phyloP scores from a whole-genome alignment of 805 yeast genomes.

The Metschnikowia santaceciliae region DNA sequence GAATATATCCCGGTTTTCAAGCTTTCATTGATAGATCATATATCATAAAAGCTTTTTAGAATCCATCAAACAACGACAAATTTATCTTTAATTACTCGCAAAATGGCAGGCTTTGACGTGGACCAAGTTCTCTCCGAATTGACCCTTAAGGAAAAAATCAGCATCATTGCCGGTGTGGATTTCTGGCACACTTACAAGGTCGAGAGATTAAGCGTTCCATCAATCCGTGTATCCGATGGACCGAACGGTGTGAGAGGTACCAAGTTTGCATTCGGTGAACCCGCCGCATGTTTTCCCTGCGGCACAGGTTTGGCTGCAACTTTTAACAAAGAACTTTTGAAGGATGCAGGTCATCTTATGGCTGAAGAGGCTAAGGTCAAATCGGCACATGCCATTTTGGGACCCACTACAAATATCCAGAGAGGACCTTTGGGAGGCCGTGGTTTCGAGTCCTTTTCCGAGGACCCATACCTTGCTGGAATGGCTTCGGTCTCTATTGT shows the following conservation, averaged over 20 bases:
- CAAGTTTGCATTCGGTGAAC: slow-evolving; percentile 24
- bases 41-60: not conserved
- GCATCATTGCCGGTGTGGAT: slow-evolving; percentile 41
- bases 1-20: not conserved
- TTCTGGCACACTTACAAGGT: slow-evolving; percentile 49
- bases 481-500: slow-evolving; percentile 23
- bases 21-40: not conserved
- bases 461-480: slow-evolving; percentile 32
- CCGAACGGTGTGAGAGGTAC: slow-evolving; percentile 35
- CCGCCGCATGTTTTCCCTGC: slow-evolving; percentile 33
- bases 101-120: slow-evolving; percentile 21
- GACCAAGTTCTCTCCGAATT: slow-evolving; percentile 23
- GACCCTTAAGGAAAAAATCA: slow-evolving; percentile 24
- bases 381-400: slow-evolving; percentile 27
- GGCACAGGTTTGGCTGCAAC: slow-evolving; percentile 33
- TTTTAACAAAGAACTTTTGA: slow-evolving; percentile 26
- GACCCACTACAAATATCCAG: slow-evolving; percentile 32
- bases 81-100: not conserved
- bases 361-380: slow-evolving; percentile 30
- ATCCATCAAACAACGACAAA: not conserved
- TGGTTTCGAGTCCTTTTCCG: slow-evolving; percentile 32
- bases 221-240: slow-evolving; percentile 39
- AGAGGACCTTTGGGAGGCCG: slow-evolving; percentile 35
- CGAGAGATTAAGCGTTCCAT: slow-evolving; percentile 39
- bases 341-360: slow-evolving; percentile 29